Percentiles rank a stretch among this genome's conserved stretches.
phyloP scores from a whole-genome alignment of 2,329 filamentous ascomycete species.

The Westerdykella aurantiaca region DNA sequence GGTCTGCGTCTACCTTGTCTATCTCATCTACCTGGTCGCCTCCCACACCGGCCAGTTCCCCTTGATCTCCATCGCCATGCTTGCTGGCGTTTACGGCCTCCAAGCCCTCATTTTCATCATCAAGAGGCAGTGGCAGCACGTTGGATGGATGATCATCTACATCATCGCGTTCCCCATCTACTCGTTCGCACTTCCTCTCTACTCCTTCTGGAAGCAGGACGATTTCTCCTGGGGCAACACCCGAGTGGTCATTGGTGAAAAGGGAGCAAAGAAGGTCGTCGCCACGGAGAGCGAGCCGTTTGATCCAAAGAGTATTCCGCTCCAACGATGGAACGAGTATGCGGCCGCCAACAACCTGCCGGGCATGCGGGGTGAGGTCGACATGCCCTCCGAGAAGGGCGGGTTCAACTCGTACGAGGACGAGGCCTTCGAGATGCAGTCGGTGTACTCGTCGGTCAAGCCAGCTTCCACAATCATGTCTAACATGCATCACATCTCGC shows the following conservation, averaged over 20 bases:
- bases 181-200: conserved; percentile 83
- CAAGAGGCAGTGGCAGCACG: conserved; percentile 95
- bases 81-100: conserved; percentile 88
- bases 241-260: conserved; percentile 91
- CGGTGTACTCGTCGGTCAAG: conserved; percentile 88
- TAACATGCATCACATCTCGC: conserved; percentile 66
- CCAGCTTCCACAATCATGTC: conserved; percentile 79
- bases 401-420: conserved; percentile 61
- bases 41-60: conserved; percentile 70
- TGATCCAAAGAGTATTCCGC: conserved; percentile 84
- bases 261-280: conserved; percentile 86
- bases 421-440: conserved; percentile 86
- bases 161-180: conserved; percentile 92
- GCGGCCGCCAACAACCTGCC: conserved; percentile 80
- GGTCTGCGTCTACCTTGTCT: conserved; percentile 79
- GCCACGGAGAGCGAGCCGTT: conserved; percentile 77
- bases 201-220: conserved; percentile 99
- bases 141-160: conserved; percentile 99
- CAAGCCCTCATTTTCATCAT: conserved; percentile 95
- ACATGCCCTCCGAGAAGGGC: conserved; percentile 52
- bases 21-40: conserved; percentile 75
- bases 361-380: conserved; percentile 68
- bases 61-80: conserved; percentile 77
- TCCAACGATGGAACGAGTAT: conserved; percentile 97
- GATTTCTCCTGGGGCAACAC: conserved; percentile 99